These are phyloP conservation scores for Penicillium sp. DNA, from an alignment of 2,329 filamentous ascomycete genomes.

Conservation along the genomic window DNA sequence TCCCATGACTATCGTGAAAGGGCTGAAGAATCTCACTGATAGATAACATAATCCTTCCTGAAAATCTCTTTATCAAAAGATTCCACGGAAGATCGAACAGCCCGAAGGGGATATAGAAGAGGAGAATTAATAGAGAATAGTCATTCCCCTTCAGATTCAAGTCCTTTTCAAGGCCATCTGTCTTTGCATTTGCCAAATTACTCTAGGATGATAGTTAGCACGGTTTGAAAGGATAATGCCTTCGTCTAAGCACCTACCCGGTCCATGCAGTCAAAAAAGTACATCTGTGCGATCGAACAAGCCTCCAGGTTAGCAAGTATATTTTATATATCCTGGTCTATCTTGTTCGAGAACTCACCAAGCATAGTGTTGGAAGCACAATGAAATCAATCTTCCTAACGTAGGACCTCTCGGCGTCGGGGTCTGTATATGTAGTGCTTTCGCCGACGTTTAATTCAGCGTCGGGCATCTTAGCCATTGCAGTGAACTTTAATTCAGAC, in stretches of 20 bases:
- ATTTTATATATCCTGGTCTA: no score
- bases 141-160: constrained; percentile 37
- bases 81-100: constrained; percentile 52
- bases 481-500: neutral
- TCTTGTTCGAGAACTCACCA: constrained; percentile 27
- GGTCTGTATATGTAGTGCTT: constrained; percentile 30
- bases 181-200: constrained; percentile 50
- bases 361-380: constrained; percentile 45
- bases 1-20: constrained; percentile 39
- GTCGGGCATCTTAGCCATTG: neutral
- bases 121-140: constrained; percentile 39
- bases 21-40: constrained; percentile 13
- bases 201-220: constrained; percentile 31
- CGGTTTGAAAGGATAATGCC: neutral
- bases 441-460: constrained; percentile 8
- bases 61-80: constrained; percentile 41
- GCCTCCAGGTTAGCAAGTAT: neutral
- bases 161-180: constrained; percentile 50
- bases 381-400: constrained; percentile 47
- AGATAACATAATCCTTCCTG: constrained; percentile 45
- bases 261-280: constrained; percentile 42
- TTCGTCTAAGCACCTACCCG: constrained; percentile 17
- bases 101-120: constrained; percentile 55
- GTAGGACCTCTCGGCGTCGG: constrained; percentile 35
- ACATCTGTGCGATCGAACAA: constrained; percentile 27